Evolutionary conservation across 495 filamentous ascomycete species (phyloP).

Genomic region (Aspergillus leporis): DNA sequence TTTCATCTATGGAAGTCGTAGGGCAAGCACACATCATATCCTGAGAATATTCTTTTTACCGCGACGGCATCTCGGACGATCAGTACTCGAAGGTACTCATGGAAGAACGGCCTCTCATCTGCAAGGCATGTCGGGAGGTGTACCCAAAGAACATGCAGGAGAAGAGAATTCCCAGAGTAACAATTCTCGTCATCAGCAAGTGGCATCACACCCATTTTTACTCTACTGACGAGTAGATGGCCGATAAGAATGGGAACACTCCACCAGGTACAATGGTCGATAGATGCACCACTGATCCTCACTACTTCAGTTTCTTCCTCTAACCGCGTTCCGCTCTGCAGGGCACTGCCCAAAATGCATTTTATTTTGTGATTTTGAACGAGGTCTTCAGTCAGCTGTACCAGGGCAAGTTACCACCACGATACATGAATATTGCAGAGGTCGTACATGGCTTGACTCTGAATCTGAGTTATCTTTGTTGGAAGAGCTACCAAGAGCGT

Average conservation of each 20-base stretch:
- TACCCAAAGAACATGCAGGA: slow-evolving; percentile 46
- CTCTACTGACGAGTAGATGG: slow-evolving; percentile 49
- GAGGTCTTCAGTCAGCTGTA: slow-evolving; percentile 57
- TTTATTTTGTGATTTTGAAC: slow-evolving; percentile 77
- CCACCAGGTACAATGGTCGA: slow-evolving; percentile 82
- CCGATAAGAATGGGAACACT: slow-evolving; percentile 62
- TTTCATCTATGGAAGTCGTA: slow-evolving; percentile 54
- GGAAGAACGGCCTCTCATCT: slow-evolving; percentile 58
- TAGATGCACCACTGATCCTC: slow-evolving; percentile 72
- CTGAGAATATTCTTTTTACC: slow-evolving; percentile 81
- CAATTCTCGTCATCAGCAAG: slow-evolving; percentile 65
- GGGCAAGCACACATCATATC: slow-evolving; percentile 28
- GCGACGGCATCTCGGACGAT: slow-evolving; percentile 89
- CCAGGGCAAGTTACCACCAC: slow-evolving; percentile 27
- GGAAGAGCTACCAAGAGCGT: slow-evolving; percentile 80
- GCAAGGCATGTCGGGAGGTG: slow-evolving; percentile 53
- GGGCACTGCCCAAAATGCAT: slow-evolving; percentile 78
- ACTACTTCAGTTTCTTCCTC: slow-evolving; percentile 83
- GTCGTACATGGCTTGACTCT: slow-evolving; percentile 66
- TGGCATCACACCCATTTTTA: slow-evolving; percentile 93
- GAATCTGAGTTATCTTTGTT: slow-evolving; percentile 75
- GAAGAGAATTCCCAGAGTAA: slow-evolving; percentile 50
- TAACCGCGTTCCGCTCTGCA: slow-evolving; percentile 81
- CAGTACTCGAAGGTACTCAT: slow-evolving; percentile 52
- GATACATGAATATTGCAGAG: slow-evolving; percentile 51